Evolutionary conservation across 2,329 filamentous ascomycete genomes (phyloP).

Genomic region (Chaetomium sp.): DNA sequence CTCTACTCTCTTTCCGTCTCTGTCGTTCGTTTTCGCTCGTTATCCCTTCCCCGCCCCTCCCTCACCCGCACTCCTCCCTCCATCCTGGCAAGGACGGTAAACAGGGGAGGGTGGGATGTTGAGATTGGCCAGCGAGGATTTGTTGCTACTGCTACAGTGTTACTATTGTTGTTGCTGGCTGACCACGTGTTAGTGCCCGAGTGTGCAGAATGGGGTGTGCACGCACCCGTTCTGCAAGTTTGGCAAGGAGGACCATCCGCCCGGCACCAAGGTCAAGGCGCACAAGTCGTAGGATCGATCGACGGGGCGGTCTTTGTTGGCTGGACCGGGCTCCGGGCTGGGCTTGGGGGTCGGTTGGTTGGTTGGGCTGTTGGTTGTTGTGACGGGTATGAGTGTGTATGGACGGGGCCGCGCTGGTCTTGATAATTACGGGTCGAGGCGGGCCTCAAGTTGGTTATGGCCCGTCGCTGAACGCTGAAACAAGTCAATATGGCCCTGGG

Average conservation of each 20-base stretch:
- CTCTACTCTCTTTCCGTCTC: background rate
- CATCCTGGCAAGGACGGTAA: background rate
- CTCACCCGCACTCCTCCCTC: background rate
- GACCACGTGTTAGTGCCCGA: conserved; percentile 51
- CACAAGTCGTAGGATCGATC: conserved; percentile 12
- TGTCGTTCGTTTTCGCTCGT: background rate
- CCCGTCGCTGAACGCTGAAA: too few species aligned
- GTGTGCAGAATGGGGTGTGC: conserved; percentile 54
- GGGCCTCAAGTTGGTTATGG: too few species aligned
- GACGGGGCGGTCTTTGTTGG: background rate
- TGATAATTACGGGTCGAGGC: too few species aligned
- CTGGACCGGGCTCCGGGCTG: background rate
- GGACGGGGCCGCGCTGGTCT: too few species aligned
- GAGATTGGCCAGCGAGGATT: background rate
- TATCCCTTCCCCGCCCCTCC: too few species aligned
- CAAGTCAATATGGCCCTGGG: too few species aligned
- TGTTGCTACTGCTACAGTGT: background rate
- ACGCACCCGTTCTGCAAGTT: conserved; percentile 60
- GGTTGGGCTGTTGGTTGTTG: background rate
- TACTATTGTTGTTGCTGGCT: background rate
- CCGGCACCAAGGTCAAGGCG: conserved; percentile 53
- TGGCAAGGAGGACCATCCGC: conserved; percentile 55
- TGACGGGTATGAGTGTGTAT: background rate
- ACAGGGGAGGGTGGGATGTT: background rate
- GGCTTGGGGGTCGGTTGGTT: background rate